Evolutionary conservation across 495 filamentous ascomycete species (phyloP), one percentile per base, ranked within the genome.

Genomic region (Penicillium paxilli): DNA sequence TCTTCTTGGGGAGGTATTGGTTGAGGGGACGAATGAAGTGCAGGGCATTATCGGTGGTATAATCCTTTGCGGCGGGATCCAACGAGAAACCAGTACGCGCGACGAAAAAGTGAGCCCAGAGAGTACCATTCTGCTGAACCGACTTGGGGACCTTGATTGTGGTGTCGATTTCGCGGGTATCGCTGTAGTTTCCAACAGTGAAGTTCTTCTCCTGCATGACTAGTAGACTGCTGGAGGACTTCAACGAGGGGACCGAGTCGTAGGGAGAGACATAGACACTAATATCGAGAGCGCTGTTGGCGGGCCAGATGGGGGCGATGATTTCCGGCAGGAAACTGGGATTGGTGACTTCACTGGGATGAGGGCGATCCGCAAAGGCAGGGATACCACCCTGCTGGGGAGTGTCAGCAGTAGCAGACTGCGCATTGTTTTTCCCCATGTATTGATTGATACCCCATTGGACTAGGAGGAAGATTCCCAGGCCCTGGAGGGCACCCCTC

Each of bases 81-180:
- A 96, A 67, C 20, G 80, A 72, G 42, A 80, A 76, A 12, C 92
- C 93, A 5, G 86, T 77, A 40, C 93, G 79, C 9, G 82, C 89
- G 54, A 98, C 76, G 60, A 90, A 96, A 62, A 96, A 93, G 68
- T 98, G 94, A 6, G 87, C 92, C 83, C 89, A 98, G 11, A 98
- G 77, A 1, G 94, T 96, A 28, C 90, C 92, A 66, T 98, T 98
- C 50, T 91, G 82, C 70, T 97, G 91, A 2, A 95, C 92, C 23
- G 83, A 73, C 55, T 80, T 80, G 3, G 94, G 93, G 8, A 98
- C 82, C 24, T 78, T 68, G 63, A 98, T 89, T 33, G 75, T 82
- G n/a, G 88, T 89, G 44, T 91, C 85, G 35, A 90, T 82, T 48
- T 86, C 81, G 21, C 95, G 83, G 54, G 78, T 87, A 55, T 98